phyloP scores from a whole-genome alignment of 192 early-diverging fungal genomes.

The Entomortierella beljakovae region DNA sequence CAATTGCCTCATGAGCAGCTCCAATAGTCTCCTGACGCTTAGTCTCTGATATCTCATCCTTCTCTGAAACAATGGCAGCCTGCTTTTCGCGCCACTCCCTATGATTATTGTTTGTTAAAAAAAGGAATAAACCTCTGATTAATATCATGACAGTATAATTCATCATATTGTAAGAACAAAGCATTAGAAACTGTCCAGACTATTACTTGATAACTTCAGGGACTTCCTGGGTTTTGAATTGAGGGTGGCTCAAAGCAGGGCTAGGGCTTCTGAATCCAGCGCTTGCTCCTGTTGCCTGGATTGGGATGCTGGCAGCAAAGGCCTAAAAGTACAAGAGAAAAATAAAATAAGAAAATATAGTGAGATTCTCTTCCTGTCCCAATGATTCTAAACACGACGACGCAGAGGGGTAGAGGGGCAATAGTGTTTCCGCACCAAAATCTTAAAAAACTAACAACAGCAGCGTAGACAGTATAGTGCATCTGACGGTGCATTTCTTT shows the following conservation, averaged over 20 bases:
- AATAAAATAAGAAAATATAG: not conserved
- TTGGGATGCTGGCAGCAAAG: constrained; percentile 50
- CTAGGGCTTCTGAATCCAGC: constrained; percentile 35
- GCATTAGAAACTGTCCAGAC: not conserved
- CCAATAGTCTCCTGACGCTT: constrained; percentile 70
- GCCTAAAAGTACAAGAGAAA: constrained; percentile 22
- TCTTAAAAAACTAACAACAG: not conserved
- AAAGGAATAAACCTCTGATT: not conserved
- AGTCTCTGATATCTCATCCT: constrained; percentile 64
- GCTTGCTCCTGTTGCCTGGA: constrained; percentile 44
- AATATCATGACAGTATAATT: not conserved
- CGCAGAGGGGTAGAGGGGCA: no score
- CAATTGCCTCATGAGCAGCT: constrained; percentile 73
- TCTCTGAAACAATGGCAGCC: constrained; percentile 62
- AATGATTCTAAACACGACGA: not conserved
- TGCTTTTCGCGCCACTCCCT: constrained; percentile 78
- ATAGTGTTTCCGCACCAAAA: no score
- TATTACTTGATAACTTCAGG: constrained; percentile 44
- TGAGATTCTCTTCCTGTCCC: not conserved
- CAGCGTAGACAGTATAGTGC: not conserved
- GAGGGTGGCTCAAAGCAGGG: constrained; percentile 21
- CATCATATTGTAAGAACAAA: not conserved
- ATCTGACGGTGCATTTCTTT: not conserved
- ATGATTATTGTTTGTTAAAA: not conserved
- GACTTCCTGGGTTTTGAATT: constrained; percentile 39